Evolutionary conservation across 2,329 filamentous ascomycete species (phyloP).

Genomic region (Emmonsiellopsis sp.): DNA sequence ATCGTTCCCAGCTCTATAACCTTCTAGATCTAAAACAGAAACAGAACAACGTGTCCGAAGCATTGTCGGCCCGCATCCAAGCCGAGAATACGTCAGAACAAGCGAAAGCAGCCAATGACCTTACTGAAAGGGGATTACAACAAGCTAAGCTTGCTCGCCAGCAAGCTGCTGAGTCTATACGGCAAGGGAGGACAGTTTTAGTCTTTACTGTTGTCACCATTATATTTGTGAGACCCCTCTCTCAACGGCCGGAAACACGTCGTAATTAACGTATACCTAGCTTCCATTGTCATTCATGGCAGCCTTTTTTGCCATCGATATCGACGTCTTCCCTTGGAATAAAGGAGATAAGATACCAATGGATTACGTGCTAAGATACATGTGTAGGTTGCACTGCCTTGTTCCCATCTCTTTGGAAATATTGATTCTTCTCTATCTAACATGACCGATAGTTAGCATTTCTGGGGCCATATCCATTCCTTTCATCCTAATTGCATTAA

Average conservation of each 20-base stretch:
- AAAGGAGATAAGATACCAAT: slow-evolving; percentile 1
- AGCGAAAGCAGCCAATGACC: slow-evolving; percentile 14
- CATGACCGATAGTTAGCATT: slow-evolving; percentile 5
- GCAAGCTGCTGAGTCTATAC: slow-evolving; percentile 52
- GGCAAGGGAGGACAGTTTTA: slow-evolving; percentile 49
- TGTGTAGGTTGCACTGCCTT: neutral
- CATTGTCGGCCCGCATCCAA: slow-evolving; percentile 49
- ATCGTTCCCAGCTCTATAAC: slow-evolving; percentile 19
- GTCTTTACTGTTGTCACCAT: slow-evolving; percentile 53
- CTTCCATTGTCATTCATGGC: slow-evolving; percentile 48
- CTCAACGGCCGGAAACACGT: neutral
- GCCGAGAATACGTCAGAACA: slow-evolving; percentile 52
- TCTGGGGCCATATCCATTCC: slow-evolving; percentile 7
- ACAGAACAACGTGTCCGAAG: slow-evolving; percentile 59
- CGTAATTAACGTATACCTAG: neutral
- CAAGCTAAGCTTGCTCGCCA: slow-evolving; percentile 31
- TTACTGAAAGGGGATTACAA: neutral
- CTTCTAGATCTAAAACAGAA: slow-evolving; percentile 61
- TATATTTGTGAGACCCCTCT: slow-evolving; percentile 33
- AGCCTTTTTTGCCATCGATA: slow-evolving; percentile 47
- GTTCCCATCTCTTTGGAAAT: no score
- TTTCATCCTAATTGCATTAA: slow-evolving; percentile 7
- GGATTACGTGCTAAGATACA: slow-evolving; percentile 4
- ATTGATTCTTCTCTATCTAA: neutral
- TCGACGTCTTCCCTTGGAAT: slow-evolving; percentile 37